phyloP scores from a whole-genome alignment of 1,139 yeast genomes.

The Eremothecium coryli region DNA sequence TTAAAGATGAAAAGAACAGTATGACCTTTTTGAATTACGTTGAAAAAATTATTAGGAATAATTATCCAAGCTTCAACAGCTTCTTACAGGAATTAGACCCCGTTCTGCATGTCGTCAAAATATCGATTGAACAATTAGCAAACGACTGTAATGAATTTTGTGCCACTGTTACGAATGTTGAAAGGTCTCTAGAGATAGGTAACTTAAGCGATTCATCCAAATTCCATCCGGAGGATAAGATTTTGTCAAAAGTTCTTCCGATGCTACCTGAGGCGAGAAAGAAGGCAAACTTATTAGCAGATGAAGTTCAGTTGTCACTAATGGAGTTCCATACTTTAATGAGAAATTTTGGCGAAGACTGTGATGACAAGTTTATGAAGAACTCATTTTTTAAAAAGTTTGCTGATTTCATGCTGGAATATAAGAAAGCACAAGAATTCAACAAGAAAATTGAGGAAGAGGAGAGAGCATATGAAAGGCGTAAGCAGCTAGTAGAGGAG shows the following conservation, averaged over 20 bases:
- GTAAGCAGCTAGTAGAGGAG: constrained; percentile 51
- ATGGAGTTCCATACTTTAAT: constrained; percentile 61
- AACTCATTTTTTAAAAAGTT: constrained; percentile 62
- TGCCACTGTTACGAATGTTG: constrained; percentile 55
- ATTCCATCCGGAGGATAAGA: constrained; percentile 66
- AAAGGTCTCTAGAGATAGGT: constrained; percentile 64
- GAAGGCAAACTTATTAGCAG: constrained; percentile 53
- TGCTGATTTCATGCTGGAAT: constrained; percentile 55
- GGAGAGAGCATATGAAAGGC: constrained; percentile 52
- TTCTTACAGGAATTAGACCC: constrained; percentile 55
- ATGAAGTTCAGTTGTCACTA: constrained; percentile 54
- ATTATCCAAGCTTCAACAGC: constrained; percentile 54
- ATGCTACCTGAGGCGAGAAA: constrained; percentile 59
- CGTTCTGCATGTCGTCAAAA: constrained; percentile 51
- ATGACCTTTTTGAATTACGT: constrained; percentile 75
- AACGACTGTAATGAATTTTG: constrained; percentile 53
- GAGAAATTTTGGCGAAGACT: constrained; percentile 73
- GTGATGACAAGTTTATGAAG: constrained; percentile 55
- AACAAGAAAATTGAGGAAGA: constrained; percentile 65
- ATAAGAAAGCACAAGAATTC: constrained; percentile 55
- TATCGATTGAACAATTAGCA: constrained; percentile 58
- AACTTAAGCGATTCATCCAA: constrained; percentile 65
- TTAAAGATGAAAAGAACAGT: constrained; percentile 69
- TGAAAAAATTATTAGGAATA: constrained; percentile 58
- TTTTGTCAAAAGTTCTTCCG: constrained; percentile 54